These are phyloP conservation scores for Sporisorium sorghi DNA, from an alignment of 1,284 basidiomycete species.

Conservation along the genomic window DNA sequence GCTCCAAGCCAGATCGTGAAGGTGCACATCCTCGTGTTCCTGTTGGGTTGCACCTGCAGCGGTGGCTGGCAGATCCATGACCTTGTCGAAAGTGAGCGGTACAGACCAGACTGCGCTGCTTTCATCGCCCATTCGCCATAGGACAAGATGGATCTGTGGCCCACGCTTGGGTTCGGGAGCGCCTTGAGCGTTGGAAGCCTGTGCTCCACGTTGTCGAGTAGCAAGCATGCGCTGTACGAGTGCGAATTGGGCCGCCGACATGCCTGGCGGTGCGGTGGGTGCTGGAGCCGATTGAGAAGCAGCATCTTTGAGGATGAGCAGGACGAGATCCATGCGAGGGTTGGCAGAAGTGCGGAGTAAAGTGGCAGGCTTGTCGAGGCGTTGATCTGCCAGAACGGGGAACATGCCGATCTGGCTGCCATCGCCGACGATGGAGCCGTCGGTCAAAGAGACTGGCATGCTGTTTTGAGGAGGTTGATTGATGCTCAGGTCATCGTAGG, in stretches of 20 bases:
- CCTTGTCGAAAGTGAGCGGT: slow-evolving; percentile 31
- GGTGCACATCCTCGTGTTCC: slow-evolving; percentile 41
- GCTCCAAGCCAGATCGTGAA: slow-evolving; percentile 48
- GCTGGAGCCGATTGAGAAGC: slow-evolving; percentile 13
- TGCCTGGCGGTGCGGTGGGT: slow-evolving; percentile 28
- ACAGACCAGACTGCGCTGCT: slow-evolving; percentile 37
- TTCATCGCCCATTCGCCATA: slow-evolving; percentile 50
- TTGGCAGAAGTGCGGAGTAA: slow-evolving; percentile 42
- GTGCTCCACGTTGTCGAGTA: slow-evolving; percentile 39
- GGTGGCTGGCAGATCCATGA: slow-evolving; percentile 23
- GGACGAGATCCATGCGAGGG: slow-evolving; percentile 54
- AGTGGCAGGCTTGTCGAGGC: slow-evolving; percentile 30
- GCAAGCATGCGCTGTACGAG: slow-evolving; percentile 50
- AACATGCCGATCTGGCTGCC: slow-evolving; percentile 45
- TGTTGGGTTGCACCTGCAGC: slow-evolving; percentile 17
- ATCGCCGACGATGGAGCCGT: slow-evolving; percentile 40
- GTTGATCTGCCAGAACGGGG: slow-evolving; percentile 37
- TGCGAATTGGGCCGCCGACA: slow-evolving; percentile 48
- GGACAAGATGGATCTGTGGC: slow-evolving; percentile 39
- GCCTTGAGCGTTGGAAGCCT: slow-evolving; percentile 11
- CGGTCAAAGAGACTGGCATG: slow-evolving; percentile 29
- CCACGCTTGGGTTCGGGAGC: slow-evolving; percentile 45
- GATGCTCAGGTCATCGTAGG: slow-evolving; percentile 8
- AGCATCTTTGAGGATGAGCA: slow-evolving; percentile 42
- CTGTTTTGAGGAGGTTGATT: not conserved